Conservation (phyloP, 805 yeast genomes). For the Wickerhamiella brachini region DNA sequence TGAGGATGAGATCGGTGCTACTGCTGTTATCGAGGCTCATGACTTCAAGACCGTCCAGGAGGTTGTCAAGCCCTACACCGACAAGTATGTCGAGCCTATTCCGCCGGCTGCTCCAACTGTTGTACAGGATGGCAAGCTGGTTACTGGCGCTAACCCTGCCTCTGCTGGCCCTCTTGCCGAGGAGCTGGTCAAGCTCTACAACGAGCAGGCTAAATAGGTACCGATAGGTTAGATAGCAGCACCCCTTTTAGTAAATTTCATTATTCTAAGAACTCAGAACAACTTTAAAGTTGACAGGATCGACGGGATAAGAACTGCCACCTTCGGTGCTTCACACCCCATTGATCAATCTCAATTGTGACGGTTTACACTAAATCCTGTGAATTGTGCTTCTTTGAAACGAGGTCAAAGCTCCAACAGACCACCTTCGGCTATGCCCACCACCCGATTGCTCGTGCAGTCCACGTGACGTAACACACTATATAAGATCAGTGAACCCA, state of each 20-base stretch:
- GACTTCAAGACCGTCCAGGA: constrained; percentile 28
- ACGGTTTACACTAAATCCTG: no score
- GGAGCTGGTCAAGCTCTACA: constrained; percentile 18
- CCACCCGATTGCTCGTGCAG: background rate
- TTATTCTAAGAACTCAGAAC: no score
- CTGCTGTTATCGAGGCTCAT: constrained; percentile 19
- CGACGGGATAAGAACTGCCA: no score
- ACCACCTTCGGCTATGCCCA: background rate
- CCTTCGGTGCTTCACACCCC: no score
- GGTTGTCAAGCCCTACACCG: constrained; percentile 23
- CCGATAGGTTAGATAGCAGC: no score
- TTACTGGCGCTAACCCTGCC: constrained; percentile 54
- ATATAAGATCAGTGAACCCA: background rate
- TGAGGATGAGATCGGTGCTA: constrained; percentile 27
- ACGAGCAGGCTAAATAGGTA: background rate
- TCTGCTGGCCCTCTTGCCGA: constrained; percentile 38
- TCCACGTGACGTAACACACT: background rate
- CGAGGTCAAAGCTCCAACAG: no score
- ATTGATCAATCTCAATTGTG: no score
- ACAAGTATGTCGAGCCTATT: constrained; percentile 32
- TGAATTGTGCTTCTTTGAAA: no score
- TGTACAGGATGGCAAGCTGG: constrained; percentile 42
- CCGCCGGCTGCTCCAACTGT: constrained; percentile 28
- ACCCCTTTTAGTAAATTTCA: no score
- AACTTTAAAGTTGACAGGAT: no score